A percentile compares a stretch with the other conserved stretches of the same genome.
Conservation (phyloP, 2,329 filamentous ascomycete genomes). For the Eutypella sp. region DNA sequence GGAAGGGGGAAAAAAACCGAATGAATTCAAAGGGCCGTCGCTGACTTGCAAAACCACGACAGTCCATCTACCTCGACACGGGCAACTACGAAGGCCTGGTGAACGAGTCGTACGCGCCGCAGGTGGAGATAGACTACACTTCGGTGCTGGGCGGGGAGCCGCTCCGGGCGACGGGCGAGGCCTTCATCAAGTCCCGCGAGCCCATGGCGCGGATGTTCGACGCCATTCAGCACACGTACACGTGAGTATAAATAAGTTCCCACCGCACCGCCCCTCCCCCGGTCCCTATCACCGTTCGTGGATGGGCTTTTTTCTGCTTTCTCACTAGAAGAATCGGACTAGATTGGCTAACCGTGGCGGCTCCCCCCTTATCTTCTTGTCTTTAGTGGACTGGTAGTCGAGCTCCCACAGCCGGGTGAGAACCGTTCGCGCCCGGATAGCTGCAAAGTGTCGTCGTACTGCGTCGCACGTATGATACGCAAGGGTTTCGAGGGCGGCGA, state of each 20-base stretch:
- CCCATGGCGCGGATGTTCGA: constrained; percentile 14
- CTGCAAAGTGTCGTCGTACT: constrained; percentile 16
- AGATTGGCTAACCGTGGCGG: too few species aligned
- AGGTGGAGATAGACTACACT: constrained; percentile 25
- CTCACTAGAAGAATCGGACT: too few species aligned
- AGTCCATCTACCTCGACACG: constrained; percentile 25
- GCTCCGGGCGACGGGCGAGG: constrained; percentile 8
- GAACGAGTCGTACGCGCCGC: constrained; percentile 22
- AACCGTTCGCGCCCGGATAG: constrained; percentile 13
- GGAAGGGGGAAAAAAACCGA: too few species aligned
- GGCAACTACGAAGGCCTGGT: constrained; percentile 13
- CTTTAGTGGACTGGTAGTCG: constrained; percentile 15
- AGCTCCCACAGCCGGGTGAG: constrained; percentile 18
- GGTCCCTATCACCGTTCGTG: too few species aligned
- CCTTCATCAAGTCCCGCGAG: constrained; percentile 16
- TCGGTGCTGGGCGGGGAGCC: constrained; percentile 23
- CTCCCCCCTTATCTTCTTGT: too few species aligned
- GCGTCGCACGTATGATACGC: constrained; percentile 18
- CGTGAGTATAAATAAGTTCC: constrained; percentile 7
- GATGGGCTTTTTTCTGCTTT: too few species aligned
- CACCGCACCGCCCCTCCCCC: too few species aligned
- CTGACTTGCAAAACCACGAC: too few species aligned
- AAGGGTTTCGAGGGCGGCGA: constrained; percentile 13
- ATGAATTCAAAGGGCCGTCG: background rate
- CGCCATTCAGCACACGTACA: constrained; percentile 19